Base-by-base conservation (phyloP, 2,329 filamentous ascomycete species). In the Colletotrichum siamense region DNA sequence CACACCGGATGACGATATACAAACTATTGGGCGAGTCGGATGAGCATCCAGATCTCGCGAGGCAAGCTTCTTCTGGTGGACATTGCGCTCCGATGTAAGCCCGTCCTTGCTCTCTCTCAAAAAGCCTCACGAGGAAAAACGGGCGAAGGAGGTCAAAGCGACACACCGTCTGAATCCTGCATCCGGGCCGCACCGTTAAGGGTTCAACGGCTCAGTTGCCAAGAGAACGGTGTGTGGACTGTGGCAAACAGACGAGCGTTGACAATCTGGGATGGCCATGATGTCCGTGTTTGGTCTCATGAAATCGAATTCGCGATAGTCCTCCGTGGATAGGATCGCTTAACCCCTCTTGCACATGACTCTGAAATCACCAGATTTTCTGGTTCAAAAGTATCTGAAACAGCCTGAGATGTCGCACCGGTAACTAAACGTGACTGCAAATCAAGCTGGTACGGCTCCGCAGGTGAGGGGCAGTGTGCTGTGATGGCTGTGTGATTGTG, bases 341-440 rank as follows among this genome's bases (percentile, higher is more conserved):
- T 30, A 32, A 24, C 15, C 57, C 28, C 68, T 26, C 62, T 32
- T 24, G 24, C 26, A 26, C 68, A 70, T 70, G 57, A 70, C 68
- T 63, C 62, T 36, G 15, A 8, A 32, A 62, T 32, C 34, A 26
- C 16, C 12, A 24, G 68, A 52, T 63, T 63, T 34, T 34, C 16
- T 10, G 22, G 30, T 44, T 39, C 67, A 44, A 44, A 36, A 61
- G 32, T 8, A 39, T 63, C 57, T 63, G 68, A 70, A 63, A 70
- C 68, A 63, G 68, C 57, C 68, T 63, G 57, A 52, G 34, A 62
- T 70, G 68, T 70, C 57, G 57, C 68, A 70, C 34, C 57, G 68
- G 26, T 13, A 36, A n/a, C 36, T 28, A 70, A 63, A 62, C 57
- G 68, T 52, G 57, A 70, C 68, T 63, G 68, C 36, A 70, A 63